Evolutionary conservation across 2,329 filamentous ascomycete species (phyloP), one percentile per base, ranked within the genome.

Genomic region (Apiospora kogelbergensis): DNA sequence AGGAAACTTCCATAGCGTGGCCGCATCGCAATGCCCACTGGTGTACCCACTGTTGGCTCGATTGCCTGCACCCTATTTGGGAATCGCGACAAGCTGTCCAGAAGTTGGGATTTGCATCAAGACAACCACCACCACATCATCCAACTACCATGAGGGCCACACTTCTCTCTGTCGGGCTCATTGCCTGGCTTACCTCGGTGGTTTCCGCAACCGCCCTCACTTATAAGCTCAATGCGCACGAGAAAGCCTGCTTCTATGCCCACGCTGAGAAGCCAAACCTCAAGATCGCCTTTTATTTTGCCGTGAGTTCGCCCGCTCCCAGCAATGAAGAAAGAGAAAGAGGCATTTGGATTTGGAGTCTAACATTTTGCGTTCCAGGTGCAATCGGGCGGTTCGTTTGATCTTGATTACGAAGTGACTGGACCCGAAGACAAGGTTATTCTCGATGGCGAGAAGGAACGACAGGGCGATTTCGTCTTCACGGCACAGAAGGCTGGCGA

Each of bases 221-320:
- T 64, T 99, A 98, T 86, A 93, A 95, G 83, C 87, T 99, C 63
- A 84, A 87, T 67, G 93, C 96, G 66, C 93, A 97, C 84, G 96
- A 98, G 86, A 94, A 93, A 82, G 94, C 96, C 70, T 99, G 96
- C 85, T 99, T 99, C 89, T 98, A 93, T 81, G 89, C 93, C 69
- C 85, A 89, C 74, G 91, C 95, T 68, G 90, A 94, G 73, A 89
- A 92, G 79, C 87, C 89, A 79, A 91, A 91, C 75, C 89, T 93
- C 76, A 99, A 99, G 88, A 86, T 99, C 74, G 95, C 96, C 65
- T 99, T 99, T 80, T 99, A 99, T 85, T 99, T 99, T 83, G 97
- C 96, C 70, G 96, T 99, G 84, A 74, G 91, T 83, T 24, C 53
- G 13, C 24, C 13, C 26, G 26, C 33, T 15, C 11, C 53, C 63